These are phyloP conservation scores for Leccinum sublutescens DNA, from an alignment of 768 basidiomycete species.

Conservation along the genomic window DNA sequence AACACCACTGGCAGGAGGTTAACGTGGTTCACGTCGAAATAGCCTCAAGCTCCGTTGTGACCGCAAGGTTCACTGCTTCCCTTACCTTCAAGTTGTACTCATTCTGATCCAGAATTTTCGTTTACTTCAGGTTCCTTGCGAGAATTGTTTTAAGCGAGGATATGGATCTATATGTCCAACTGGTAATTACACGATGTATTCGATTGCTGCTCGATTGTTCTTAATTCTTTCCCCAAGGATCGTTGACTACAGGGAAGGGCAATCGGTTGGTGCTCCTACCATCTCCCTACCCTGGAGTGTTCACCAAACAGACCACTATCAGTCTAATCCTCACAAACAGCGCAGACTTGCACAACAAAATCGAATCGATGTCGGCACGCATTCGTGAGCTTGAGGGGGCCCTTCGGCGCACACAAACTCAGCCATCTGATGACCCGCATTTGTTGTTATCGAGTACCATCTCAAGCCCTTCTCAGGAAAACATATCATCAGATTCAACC, in stretches of 20 bases:
- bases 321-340: conserved; percentile 66
- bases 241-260: conserved; percentile 57
- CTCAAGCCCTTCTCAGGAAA: conserved; percentile 34
- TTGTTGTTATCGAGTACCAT: conserved; percentile 38
- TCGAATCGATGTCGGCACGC: conserved; percentile 53
- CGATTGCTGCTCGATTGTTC: conserved; percentile 6
- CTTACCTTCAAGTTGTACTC: no score
- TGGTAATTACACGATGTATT: conserved; percentile 38
- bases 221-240: conserved; percentile 36
- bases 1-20: background rate
- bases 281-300: background rate
- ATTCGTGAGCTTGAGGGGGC: conserved; percentile 62
- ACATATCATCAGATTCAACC: conserved; percentile 12
- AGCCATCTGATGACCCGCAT: conserved; percentile 48
- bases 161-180: conserved; percentile 78
- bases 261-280: conserved; percentile 40
- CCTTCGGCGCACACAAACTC: conserved; percentile 47
- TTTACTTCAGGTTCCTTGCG: conserved; percentile 62
- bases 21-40: background rate
- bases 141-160: conserved; percentile 73
- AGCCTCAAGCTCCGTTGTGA: conserved; percentile 68
- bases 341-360: conserved; percentile 65
- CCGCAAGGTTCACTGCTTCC: conserved; percentile 43
- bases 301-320: background rate
- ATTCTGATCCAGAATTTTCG: conserved; percentile 14